A percentile compares a stretch with the other conserved stretches of the same genome.
phyloP scores from a whole-genome alignment of 179 eudicot species.

The Spinacia oleracea region DNA sequence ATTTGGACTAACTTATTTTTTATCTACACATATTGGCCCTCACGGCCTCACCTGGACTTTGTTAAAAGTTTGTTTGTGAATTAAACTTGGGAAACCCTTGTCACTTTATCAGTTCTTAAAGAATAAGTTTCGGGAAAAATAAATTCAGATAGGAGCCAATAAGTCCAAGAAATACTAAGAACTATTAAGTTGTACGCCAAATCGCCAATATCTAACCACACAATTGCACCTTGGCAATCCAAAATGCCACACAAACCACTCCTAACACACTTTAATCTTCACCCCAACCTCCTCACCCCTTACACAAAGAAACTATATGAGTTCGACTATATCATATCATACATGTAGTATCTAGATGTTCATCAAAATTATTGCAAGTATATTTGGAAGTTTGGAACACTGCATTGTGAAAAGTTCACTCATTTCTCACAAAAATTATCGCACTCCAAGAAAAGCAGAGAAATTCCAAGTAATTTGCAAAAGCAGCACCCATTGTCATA shows the following conservation, averaged over 20 bases:
- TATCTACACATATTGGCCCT: too few species aligned
- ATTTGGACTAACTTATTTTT: too few species aligned
- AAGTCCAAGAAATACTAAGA: too few species aligned
- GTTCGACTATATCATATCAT: not conserved
- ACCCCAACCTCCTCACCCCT: too few species aligned
- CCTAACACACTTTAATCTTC: not conserved
- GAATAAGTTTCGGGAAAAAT: too few species aligned
- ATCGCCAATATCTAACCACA: not conserved
- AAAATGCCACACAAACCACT: not conserved
- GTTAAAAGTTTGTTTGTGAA: too few species aligned
- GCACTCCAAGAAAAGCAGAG: not conserved
- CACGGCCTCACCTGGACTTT: too few species aligned
- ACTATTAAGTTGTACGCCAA: not conserved
- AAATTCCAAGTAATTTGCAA: not conserved
- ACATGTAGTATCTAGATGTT: not conserved
- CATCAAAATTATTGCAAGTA: not conserved
- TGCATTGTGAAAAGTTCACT: not conserved
- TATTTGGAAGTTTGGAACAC: not conserved
- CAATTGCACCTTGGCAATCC: not conserved
- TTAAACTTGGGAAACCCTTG: too few species aligned
- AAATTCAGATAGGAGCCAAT: too few species aligned
- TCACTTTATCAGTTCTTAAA: too few species aligned
- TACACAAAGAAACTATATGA: too few species aligned
- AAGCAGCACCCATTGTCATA: not conserved
- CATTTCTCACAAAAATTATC: not conserved